Conservation (phyloP, 441 rosid genomes). For the Omphalea diandra region DNA sequence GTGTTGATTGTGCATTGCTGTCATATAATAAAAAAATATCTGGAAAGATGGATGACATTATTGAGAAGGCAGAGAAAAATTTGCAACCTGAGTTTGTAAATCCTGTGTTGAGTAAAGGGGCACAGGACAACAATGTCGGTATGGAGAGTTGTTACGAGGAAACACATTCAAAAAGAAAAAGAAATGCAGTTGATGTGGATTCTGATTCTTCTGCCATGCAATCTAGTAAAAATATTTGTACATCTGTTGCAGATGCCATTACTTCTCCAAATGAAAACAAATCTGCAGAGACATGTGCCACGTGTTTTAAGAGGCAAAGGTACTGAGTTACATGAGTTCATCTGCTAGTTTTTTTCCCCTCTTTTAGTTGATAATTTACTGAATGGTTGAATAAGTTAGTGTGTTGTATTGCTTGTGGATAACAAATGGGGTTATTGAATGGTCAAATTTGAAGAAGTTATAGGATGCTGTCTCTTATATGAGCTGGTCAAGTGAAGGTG, state of each 20-base stretch:
- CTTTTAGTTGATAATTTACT: not conserved
- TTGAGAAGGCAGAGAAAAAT: constrained; percentile 24
- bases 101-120: constrained; percentile 6
- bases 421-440: not conserved
- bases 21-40: not conserved
- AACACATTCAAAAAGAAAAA: constrained; percentile 39
- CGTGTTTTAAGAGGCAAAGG: constrained; percentile 52
- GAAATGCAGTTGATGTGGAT: constrained; percentile 28
- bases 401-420: not conserved
- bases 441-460: not conserved
- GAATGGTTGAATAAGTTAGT: not conserved
- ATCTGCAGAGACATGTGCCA: constrained; percentile 29
- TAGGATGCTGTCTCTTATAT: not conserved
- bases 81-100: constrained; percentile 27
- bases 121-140: constrained; percentile 25
- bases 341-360: not conserved
- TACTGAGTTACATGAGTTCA: constrained; percentile 17
- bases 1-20: constrained; percentile 15
- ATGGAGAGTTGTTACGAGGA: constrained; percentile 26
- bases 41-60: constrained; percentile 24
- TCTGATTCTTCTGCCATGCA: constrained; percentile 32
- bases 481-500: no score
- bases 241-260: constrained; percentile 20
- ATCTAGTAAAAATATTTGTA: constrained; percentile 27
- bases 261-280: constrained; percentile 16